Base-by-base conservation (phyloP, 768 basidiomycete species). In the Suillus tomentosus region DNA sequence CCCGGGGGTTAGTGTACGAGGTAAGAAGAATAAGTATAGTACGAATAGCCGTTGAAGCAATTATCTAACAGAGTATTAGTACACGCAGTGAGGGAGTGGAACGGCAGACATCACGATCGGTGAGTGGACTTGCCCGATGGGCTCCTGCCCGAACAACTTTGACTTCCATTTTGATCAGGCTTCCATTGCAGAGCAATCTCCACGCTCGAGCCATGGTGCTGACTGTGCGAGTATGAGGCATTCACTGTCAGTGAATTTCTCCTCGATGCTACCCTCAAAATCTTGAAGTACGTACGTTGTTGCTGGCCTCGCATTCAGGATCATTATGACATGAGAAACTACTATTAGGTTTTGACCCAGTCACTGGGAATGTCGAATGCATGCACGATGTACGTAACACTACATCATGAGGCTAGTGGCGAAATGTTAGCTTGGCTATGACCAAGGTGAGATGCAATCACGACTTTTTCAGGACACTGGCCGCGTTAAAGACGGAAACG, bases 251-350 rank as follows among this genome's bases (percentile, higher is more conserved):
- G 19, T 5, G 5, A 54, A 11, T 34, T 54, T 8, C 17, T 54
- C 19, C 53, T 54, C 31, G 17, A 53, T 53, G 51, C 51, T 17
- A 53, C 31, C 51, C 53, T 19, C 53, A 53, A 54, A 54, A 24
- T 6, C 22, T 50, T 24, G 48, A 53, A n/a, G 2, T 34, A 54
- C 31, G 53, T 31, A 54, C 53, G 31, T 54, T 24, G 50, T 15
- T 34, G 53, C 50, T 54, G 10, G 19, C 53, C 19, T 19, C 31
- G 31, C 53, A 54, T 19, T 54, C 53, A 54, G 53, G 53, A 34
- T 54, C 53, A 17, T 54, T 5, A 34, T 19, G 31, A 34, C 53
- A 31, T 54, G 53, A 54, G 53, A 54, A 54, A 34, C 11, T 34
- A 34, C 17, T 9, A 31, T 34, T 34, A 13, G 17, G 51, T 53